Percentiles rank a stretch among this genome's conserved stretches.
Conservation (phyloP, 371 early-diverging fungal genomes). For the Mucor velutinosus region DNA sequence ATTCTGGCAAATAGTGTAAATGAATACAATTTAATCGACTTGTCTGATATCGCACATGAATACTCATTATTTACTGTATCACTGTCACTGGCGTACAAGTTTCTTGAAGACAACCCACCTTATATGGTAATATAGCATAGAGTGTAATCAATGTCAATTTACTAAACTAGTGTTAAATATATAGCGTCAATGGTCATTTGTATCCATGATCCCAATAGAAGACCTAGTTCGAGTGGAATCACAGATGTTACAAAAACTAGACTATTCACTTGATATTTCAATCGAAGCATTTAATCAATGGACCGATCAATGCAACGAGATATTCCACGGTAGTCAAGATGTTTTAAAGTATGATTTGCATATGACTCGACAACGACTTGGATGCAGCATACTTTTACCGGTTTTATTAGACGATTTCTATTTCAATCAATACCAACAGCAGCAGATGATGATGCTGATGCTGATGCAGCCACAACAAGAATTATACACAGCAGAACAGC, state of each 20-base stretch:
- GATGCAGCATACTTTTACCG: slow-evolving; percentile 13
- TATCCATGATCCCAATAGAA: slow-evolving; percentile 25
- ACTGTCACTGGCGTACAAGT: slow-evolving; percentile 38
- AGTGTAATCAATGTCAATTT: slow-evolving; percentile 31
- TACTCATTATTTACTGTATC: slow-evolving; percentile 37
- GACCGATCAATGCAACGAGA: slow-evolving; percentile 27
- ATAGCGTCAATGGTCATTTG: slow-evolving; percentile 32
- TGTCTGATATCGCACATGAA: slow-evolving; percentile 29
- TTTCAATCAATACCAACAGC: slow-evolving; percentile 5
- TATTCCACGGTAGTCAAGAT: slow-evolving; percentile 2
- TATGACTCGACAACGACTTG: slow-evolving; percentile 14
- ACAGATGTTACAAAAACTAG: slow-evolving; percentile 15
- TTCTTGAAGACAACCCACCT: slow-evolving; percentile 38
- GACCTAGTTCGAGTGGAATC: slow-evolving; percentile 24
- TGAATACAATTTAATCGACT: slow-evolving; percentile 16
- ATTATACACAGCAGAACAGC: background rate
- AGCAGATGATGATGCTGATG: background rate
- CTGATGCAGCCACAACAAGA: background rate
- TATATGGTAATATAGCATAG: slow-evolving; percentile 26
- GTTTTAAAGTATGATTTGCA: slow-evolving; percentile 13
- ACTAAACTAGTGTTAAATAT: background rate
- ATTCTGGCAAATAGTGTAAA: slow-evolving; percentile 23
- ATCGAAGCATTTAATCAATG: slow-evolving; percentile 15
- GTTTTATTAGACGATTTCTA: slow-evolving; percentile 20
- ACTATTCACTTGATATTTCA: slow-evolving; percentile 24